These are phyloP conservation scores for Aspergillus brunneoviolaceus DNA, from an alignment of 2,329 filamentous ascomycete genomes.

Conservation along the genomic window DNA sequence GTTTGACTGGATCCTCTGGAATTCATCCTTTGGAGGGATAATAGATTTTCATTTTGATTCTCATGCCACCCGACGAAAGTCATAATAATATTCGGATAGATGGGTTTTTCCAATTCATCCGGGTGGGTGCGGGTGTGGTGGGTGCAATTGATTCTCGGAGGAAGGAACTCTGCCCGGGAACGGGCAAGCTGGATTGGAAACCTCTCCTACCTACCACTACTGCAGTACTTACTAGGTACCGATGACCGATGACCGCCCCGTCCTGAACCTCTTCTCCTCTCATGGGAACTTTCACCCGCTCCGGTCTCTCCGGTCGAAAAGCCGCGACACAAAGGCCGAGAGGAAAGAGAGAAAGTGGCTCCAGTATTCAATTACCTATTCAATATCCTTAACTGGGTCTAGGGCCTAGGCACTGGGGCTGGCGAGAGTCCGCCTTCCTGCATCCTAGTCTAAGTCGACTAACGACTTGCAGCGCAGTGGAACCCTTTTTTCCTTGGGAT, in stretches of 20 bases:
- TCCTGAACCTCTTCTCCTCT: not conserved
- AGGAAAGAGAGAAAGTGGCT: not conserved
- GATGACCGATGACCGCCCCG: not conserved
- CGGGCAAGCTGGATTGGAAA: not conserved
- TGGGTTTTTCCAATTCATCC: no score
- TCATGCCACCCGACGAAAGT: no score
- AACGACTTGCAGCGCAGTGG: slow-evolving; percentile 6
- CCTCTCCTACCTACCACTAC: no score
- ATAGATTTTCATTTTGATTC: no score
- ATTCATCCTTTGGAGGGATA: no score
- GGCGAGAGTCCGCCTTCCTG: slow-evolving; percentile 1
- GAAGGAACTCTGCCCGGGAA: not conserved
- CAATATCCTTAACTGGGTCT: not conserved
- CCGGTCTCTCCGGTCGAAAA: not conserved
- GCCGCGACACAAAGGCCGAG: not conserved
- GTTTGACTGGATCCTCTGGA: not conserved
- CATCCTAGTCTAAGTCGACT: not conserved
- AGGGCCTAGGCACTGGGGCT: slow-evolving; percentile 7
- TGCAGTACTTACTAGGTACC: no score
- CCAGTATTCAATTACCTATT: not conserved
- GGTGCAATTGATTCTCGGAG: not conserved
- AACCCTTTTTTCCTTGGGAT: not conserved
- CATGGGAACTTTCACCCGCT: slow-evolving; percentile 4
- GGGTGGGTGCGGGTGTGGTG: not conserved
- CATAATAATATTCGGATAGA: no score